A percentile compares a stretch with the other conserved stretches of the same genome.
These are phyloP conservation scores for Euclidium syriacum DNA, from an alignment of 345 rosid genomes.

Conservation along the genomic window DNA sequence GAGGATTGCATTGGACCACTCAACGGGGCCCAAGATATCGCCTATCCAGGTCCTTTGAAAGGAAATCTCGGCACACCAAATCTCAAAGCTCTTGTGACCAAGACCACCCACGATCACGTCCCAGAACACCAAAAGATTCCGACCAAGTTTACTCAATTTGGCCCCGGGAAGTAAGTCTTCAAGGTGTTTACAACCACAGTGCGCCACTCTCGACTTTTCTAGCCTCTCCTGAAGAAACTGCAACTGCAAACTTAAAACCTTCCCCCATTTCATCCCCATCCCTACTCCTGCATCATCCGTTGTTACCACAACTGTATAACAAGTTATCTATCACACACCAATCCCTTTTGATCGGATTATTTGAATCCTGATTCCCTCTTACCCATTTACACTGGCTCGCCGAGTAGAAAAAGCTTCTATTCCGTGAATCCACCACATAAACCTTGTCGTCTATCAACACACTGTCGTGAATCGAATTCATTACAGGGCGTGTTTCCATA, in stretches of 20 bases:
- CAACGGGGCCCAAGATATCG: constrained; percentile 45
- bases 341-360: constrained; percentile 1
- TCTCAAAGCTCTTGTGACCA: constrained; percentile 30
- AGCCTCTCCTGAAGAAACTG: constrained; percentile 44
- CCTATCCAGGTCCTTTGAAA: constrained; percentile 37
- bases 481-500: no score
- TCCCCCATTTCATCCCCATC: constrained; percentile 51
- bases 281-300: no score
- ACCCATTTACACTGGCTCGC: constrained; percentile 33
- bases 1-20: constrained; percentile 30
- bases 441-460: not conserved
- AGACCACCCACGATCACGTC: constrained; percentile 36
- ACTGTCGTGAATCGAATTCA: not conserved
- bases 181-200: no score
- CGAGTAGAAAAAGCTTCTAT: not conserved
- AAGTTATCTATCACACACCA: constrained; percentile 54
- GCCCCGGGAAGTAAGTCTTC: no score
- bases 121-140: constrained; percentile 66
- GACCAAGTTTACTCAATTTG: constrained; percentile 26
- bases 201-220: constrained; percentile 66
- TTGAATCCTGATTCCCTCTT: constrained; percentile 51
- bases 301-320: constrained; percentile 57
- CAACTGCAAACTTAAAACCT: no score
- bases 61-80: constrained; percentile 59
- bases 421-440: not conserved